These are phyloP conservation scores for Lepidium aucheri DNA, from an alignment of 345 rosid genomes.

Conservation along the genomic window DNA sequence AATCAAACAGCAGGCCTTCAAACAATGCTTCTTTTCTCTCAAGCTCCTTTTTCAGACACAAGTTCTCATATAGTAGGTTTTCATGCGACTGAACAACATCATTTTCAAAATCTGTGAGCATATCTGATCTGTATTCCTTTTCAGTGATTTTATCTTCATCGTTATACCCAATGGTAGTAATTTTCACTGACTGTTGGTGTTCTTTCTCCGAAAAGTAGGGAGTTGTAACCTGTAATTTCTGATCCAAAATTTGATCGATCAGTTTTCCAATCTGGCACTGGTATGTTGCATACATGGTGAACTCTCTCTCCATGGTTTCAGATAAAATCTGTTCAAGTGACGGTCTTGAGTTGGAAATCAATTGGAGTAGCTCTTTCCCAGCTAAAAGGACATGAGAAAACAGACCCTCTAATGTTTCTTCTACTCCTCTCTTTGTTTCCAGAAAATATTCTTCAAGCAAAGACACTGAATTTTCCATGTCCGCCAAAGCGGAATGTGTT, in stretches of 20 bases:
- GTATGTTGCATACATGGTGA: slow-evolving; percentile 36
- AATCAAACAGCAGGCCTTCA: slow-evolving; percentile 86
- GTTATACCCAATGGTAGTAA: slow-evolving; percentile 10
- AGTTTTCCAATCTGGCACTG: slow-evolving; percentile 44
- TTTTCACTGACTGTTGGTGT: slow-evolving; percentile 13
- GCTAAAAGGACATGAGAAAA: slow-evolving; percentile 37
- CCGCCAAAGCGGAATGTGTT: slow-evolving; percentile 30
- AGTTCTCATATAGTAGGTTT: slow-evolving; percentile 36
- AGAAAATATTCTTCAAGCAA: slow-evolving; percentile 46
- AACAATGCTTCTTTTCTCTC: slow-evolving; percentile 67
- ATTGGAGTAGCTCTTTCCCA: slow-evolving; percentile 38
- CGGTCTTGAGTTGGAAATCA: slow-evolving; percentile 38
- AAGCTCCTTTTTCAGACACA: slow-evolving; percentile 57
- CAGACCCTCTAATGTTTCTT: slow-evolving; percentile 36
- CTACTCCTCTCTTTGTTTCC: slow-evolving; percentile 53
- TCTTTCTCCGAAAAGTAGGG: background rate
- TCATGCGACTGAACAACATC: slow-evolving; percentile 27
- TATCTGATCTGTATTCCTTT: slow-evolving; percentile 12
- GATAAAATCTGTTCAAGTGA: slow-evolving; percentile 50
- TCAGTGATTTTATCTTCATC: slow-evolving; percentile 17
- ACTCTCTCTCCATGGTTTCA: slow-evolving; percentile 50
- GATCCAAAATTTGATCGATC: slow-evolving; percentile 27
- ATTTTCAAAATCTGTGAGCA: slow-evolving; percentile 24
- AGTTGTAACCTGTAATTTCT: slow-evolving; percentile 8
- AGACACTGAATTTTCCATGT: slow-evolving; percentile 44